These are phyloP conservation scores for Amanita muscaria DNA, from an alignment of 768 basidiomycete genomes.

Conservation along the genomic window DNA sequence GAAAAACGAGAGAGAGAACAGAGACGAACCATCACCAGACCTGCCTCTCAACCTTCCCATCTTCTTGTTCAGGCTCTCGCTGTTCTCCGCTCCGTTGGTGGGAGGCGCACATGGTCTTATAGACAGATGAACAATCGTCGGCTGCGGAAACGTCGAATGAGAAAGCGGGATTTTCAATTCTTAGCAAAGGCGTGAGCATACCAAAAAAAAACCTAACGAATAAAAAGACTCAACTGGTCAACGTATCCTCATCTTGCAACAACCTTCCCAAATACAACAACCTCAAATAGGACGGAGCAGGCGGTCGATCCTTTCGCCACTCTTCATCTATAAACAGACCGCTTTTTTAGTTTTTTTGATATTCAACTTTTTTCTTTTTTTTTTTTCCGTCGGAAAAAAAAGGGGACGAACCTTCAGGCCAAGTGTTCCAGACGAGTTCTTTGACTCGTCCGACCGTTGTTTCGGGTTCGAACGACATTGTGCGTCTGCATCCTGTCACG, in stretches of 20 bases:
- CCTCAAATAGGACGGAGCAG: constrained; percentile 67
- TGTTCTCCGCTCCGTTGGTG: constrained; percentile 40
- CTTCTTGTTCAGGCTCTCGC: constrained; percentile 46
- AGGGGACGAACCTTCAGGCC: constrained; percentile 53
- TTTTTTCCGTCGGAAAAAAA: too few relatives aligned
- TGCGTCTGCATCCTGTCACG: constrained; percentile 56
- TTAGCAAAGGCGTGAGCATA: constrained; percentile 11
- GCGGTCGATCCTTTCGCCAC: constrained; percentile 74
- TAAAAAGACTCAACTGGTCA: constrained; percentile 40
- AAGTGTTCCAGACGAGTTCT: constrained; percentile 77
- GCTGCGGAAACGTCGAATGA: constrained; percentile 24
- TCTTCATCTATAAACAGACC: constrained; percentile 33
- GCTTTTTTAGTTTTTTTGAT: constrained; percentile 7
- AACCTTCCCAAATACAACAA: constrained; percentile 73
- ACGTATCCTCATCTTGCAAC: constrained; percentile 76
- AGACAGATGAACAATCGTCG: constrained; percentile 69
- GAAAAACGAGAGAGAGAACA: not conserved
- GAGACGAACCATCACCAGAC: constrained; percentile 20
- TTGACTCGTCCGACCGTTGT: constrained; percentile 72
- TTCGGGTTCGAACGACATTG: constrained; percentile 69
- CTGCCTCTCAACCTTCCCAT: constrained; percentile 17
- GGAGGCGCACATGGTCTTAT: constrained; percentile 48
- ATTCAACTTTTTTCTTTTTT: too few relatives aligned
- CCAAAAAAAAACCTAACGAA: not conserved
- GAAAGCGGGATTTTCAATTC: constrained; percentile 32